Evolutionary conservation across 257 asterid genomes (phyloP), one percentile per base, ranked within the genome.

Genomic region (Penstemon newberryi): DNA sequence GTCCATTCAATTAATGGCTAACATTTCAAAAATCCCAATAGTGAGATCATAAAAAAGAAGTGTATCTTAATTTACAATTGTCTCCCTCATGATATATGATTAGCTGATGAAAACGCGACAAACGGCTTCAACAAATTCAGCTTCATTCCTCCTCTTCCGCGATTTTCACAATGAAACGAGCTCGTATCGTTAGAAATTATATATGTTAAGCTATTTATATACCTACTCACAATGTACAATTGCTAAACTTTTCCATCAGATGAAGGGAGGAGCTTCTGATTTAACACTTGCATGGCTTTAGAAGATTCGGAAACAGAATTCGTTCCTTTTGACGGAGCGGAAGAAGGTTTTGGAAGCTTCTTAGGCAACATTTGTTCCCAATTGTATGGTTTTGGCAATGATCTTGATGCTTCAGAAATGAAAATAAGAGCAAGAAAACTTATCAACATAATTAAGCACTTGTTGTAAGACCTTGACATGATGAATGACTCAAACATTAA

Each of bases 311-410:
- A 64, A 0, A 74, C 82, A n/a, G 86, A 83, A 77, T 91, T 84
- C 2, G 95, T 80, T 12, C 97, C 95, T 61, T 74, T 89, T 2
- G 97, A 91, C 5, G 97, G 96, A 75, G 96, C 81, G 10, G 96
- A 89, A 63, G 89, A 78, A 1, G 88, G 96, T n/a, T 80, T 75
- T 5, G 96, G 96, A 33, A 89, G 85, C 87, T 84, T 91, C 87
- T 91, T 91, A 8, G 97, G 97, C 76, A 87, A 66, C 97, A 89
- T 91, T 72, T 91, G 97, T 41, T 82, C 91, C 91, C 90, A 91
- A 46, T 44, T 72, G 45, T 75, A 74, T 5, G 78, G 83, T 75
- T 80, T 82, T 5, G 93, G 91, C 84, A 80, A 42, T 25, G 33
- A 25, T 68, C 96, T 85, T 40, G 95, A 70, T 63, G 84, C 90